Conservation (phyloP, 2,329 filamentous ascomycete species). For the Pseudogymnoascus sp. region DNA sequence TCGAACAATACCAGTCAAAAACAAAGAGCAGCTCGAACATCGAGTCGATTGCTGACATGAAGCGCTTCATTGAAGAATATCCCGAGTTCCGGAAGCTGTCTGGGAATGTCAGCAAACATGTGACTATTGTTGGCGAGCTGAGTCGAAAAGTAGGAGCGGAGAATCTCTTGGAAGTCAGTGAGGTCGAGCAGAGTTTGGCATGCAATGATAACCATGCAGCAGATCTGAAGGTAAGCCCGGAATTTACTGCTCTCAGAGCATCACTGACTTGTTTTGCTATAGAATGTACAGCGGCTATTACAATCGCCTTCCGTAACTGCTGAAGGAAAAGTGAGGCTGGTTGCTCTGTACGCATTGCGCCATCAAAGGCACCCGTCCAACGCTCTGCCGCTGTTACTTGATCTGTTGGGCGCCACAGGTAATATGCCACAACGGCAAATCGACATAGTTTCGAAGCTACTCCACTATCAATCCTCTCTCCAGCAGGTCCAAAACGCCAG, state of each 20-base stretch:
- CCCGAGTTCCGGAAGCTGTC: conserved; percentile 96
- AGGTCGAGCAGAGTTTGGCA: conserved; percentile 91
- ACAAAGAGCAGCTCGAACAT: conserved; percentile 96
- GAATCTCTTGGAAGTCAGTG: conserved; percentile 87
- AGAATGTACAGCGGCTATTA: conserved; percentile 81
- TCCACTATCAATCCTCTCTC: conserved; percentile 79
- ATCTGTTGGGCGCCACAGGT: conserved; percentile 78
- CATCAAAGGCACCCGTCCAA: conserved; percentile 84
- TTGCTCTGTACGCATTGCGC: conserved; percentile 88
- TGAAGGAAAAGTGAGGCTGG: conserved; percentile 80
- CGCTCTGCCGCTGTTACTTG: conserved; percentile 73
- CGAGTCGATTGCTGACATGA: conserved; percentile 97
- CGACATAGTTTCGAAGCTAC: conserved; percentile 71
- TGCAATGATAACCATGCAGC: conserved; percentile 92
- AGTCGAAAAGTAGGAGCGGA: conserved; percentile 81
- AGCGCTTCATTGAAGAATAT: conserved; percentile 97
- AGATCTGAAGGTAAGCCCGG: conserved; percentile 72
- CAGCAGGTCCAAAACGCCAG: conserved; percentile 67
- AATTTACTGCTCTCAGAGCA: background rate
- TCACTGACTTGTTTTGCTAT: conserved; percentile 4
- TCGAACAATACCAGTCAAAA: conserved; percentile 95
- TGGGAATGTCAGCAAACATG: conserved; percentile 97
- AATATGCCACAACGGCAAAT: conserved; percentile 68
- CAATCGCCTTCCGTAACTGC: conserved; percentile 68
- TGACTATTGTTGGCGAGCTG: conserved; percentile 88